Percentiles rank a stretch among this genome's conserved stretches.
Evolutionary conservation across 192 early-diverging fungal species (phyloP).

Genomic region (Coemansia asiatica): DNA sequence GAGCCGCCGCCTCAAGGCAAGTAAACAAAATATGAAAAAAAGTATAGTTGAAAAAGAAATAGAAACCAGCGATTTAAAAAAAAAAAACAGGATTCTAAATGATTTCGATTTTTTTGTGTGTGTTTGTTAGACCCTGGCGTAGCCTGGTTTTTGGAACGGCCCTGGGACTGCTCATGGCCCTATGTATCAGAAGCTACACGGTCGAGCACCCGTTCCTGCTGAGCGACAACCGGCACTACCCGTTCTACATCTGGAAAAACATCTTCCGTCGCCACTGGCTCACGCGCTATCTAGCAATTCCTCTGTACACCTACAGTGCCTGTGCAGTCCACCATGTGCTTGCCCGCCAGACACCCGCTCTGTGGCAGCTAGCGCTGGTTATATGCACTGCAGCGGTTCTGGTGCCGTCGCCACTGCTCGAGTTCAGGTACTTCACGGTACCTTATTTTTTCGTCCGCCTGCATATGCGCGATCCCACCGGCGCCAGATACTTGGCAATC

Average conservation of each 20-base stretch:
- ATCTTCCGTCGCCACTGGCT: slow-evolving; percentile 61
- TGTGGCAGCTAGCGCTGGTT: slow-evolving; percentile 60
- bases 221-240: slow-evolving; percentile 93
- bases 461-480: neutral
- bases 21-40: too few relatives aligned
- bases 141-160: neutral
- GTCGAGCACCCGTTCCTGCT: slow-evolving; percentile 92
- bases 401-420: slow-evolving; percentile 89
- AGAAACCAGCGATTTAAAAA: too few relatives aligned
- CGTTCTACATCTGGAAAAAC: slow-evolving; percentile 93
- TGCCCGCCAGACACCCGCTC: slow-evolving; percentile 45
- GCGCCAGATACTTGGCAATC: slow-evolving; percentile 52
- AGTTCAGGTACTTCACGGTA: slow-evolving; percentile 94
- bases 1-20: neutral
- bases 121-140: slow-evolving; percentile 13
- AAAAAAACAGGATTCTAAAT: too few relatives aligned
- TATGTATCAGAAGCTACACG: slow-evolving; percentile 59
- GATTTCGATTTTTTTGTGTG: too few relatives aligned
- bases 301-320: slow-evolving; percentile 60
- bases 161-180: slow-evolving; percentile 20
- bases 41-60: neutral
- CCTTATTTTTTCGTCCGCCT: slow-evolving; percentile 77
- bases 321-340: slow-evolving; percentile 35
- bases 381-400: slow-evolving; percentile 63
- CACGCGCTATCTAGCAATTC: slow-evolving; percentile 63